Evolutionary conservation across 192 early-diverging fungal genomes (phyloP).

Genomic region (Gigaspora rosea): DNA sequence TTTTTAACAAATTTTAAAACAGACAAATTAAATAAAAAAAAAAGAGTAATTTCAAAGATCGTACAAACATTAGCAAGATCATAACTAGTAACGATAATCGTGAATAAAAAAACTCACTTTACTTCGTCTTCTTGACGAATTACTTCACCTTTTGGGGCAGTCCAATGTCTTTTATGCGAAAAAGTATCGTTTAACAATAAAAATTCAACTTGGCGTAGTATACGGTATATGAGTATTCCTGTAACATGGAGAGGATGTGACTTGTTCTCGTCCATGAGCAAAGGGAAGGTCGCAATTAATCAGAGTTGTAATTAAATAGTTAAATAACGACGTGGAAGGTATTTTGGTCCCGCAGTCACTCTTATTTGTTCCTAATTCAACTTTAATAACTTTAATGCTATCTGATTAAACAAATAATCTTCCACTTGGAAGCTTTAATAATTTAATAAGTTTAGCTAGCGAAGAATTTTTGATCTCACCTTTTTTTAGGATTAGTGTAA

Average conservation of each 20-base stretch:
- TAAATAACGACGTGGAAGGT: background rate
- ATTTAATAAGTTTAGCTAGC: too few relatives aligned
- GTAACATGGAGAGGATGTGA: constrained; percentile 47
- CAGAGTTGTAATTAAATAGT: background rate
- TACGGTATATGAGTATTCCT: constrained; percentile 75
- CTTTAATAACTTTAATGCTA: too few relatives aligned
- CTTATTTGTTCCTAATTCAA: too few relatives aligned
- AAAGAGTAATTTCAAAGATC: too few relatives aligned
- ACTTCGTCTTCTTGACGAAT: constrained; percentile 80
- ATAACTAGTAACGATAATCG: too few relatives aligned
- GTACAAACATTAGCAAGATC: too few relatives aligned
- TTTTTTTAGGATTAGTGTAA: too few relatives aligned
- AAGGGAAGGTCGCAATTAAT: constrained; percentile 14
- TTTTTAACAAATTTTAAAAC: background rate
- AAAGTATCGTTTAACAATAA: constrained; percentile 84
- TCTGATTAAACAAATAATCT: too few relatives aligned
- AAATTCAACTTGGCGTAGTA: constrained; percentile 71
- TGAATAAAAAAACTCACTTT: constrained; percentile 59
- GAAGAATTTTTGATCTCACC: too few relatives aligned
- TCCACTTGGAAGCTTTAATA: too few relatives aligned
- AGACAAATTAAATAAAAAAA: background rate
- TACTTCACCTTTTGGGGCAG: constrained; percentile 76
- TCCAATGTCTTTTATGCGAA: constrained; percentile 80
- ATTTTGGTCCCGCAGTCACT: too few relatives aligned
- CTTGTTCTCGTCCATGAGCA: constrained; percentile 36